phyloP scores from a whole-genome alignment of 495 filamentous ascomycete genomes.

The Lasiosphaeria miniovina region DNA sequence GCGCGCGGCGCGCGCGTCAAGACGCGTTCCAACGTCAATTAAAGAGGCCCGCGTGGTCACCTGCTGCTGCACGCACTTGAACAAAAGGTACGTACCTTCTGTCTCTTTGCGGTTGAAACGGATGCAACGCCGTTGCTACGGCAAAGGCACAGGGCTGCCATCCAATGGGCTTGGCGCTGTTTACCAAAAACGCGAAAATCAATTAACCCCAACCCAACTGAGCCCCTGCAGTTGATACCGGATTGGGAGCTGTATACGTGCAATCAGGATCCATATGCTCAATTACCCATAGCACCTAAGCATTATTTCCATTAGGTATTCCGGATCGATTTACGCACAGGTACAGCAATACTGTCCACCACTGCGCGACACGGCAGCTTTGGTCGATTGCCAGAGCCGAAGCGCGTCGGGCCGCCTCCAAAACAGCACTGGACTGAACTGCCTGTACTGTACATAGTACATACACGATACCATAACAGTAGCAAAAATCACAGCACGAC shows the following conservation, averaged over 20 bases:
- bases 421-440: neutral
- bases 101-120: constrained; percentile 3
- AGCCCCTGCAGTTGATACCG: neutral
- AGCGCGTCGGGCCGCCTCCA: constrained; percentile 5
- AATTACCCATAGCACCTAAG: constrained; percentile 1
- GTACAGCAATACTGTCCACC: too few relatives aligned
- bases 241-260: neutral
- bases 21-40: constrained; percentile 24
- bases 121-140: constrained; percentile 11
- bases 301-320: neutral
- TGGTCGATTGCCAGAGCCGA: neutral
- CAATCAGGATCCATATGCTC: neutral
- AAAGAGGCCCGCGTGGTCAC: constrained; percentile 27
- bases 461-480: too few relatives aligned
- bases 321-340: neutral
- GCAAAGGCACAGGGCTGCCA: constrained; percentile 12
- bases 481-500: too few relatives aligned
- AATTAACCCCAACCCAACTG: neutral
- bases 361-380: neutral
- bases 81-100: neutral
- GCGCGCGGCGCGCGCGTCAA: constrained; percentile 7
- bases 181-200: constrained; percentile 24
- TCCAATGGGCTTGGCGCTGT: constrained; percentile 11
- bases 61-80: constrained; percentile 7
- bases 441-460: too few relatives aligned